phyloP scores from a whole-genome alignment of 2,329 filamentous ascomycete species.

The Apiospora sp. region DNA sequence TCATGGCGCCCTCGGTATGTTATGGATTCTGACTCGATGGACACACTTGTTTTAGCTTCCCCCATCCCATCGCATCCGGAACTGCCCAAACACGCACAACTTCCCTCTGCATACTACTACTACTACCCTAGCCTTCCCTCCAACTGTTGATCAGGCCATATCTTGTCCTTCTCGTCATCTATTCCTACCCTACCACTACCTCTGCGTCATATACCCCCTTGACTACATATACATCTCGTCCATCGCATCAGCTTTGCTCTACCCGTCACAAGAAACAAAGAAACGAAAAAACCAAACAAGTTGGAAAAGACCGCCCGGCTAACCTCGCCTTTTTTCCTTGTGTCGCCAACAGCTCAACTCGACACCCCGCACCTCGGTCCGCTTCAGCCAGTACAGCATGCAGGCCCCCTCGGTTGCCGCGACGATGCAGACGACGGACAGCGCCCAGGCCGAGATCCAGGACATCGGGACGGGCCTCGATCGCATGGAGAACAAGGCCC shows the following conservation, averaged over 20 bases:
- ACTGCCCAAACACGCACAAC: background rate
- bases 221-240: background rate
- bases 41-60: slow-evolving; percentile 30
- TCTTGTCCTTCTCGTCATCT: slow-evolving; percentile 22
- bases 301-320: background rate
- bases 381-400: slow-evolving; percentile 68
- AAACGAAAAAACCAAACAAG: background rate
- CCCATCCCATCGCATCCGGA: slow-evolving; percentile 23
- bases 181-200: background rate
- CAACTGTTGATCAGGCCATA: background rate
- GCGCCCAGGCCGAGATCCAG: slow-evolving; percentile 63
- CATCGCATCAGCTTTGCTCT: background rate
- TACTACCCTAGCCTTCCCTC: slow-evolving; percentile 18
- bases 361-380: slow-evolving; percentile 61
- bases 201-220: slow-evolving; percentile 24
- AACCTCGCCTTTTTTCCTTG: background rate
- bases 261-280: too few species aligned
- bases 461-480: slow-evolving; percentile 82
- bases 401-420: slow-evolving; percentile 63
- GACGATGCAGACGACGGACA: slow-evolving; percentile 61
- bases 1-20: slow-evolving; percentile 70
- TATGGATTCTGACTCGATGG: slow-evolving; percentile 27
- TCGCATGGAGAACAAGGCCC: slow-evolving; percentile 88
- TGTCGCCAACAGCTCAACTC: slow-evolving; percentile 36
- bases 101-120: background rate